These are phyloP conservation scores for Silybum marianum DNA, from an alignment of 129 eudicot species.

Conservation along the genomic window DNA sequence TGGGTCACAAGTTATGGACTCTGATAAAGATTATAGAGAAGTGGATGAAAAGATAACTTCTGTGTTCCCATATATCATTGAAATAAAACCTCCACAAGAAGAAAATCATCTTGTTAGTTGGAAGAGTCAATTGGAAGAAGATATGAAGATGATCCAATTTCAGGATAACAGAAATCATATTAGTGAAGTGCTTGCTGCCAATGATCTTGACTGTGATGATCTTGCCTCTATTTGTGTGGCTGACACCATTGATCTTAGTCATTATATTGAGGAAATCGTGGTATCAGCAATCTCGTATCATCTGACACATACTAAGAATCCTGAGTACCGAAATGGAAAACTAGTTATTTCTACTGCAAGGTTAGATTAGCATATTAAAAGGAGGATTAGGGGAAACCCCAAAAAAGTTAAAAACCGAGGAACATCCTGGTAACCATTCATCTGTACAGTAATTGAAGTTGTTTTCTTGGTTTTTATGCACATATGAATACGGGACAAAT, in stretches of 20 bases:
- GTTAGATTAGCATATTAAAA: constrained; percentile 24
- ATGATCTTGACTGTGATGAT: constrained; percentile 91
- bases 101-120: constrained; percentile 81
- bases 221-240: constrained; percentile 73
- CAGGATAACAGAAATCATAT: constrained; percentile 92
- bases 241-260: constrained; percentile 70
- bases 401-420: too few relatives aligned
- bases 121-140: constrained; percentile 90
- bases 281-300: constrained; percentile 92
- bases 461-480: too few relatives aligned
- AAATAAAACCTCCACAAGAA: constrained; percentile 81
- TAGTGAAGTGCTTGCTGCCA: constrained; percentile 83
- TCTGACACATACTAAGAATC: constrained; percentile 68
- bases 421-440: too few relatives aligned
- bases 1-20: constrained; percentile 68
- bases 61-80: constrained; percentile 80
- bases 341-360: constrained; percentile 80
- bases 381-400: too few relatives aligned
- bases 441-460: too few relatives aligned
- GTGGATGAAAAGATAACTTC: constrained; percentile 72
- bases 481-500: too few relatives aligned
- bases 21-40: constrained; percentile 51
- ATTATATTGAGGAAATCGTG: constrained; percentile 85
- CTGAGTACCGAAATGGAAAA: constrained; percentile 85
- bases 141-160: constrained; percentile 83